Evolutionary conservation across 2,329 filamentous ascomycete genomes (phyloP).

Genomic region (Scedosporium apiospermum): DNA sequence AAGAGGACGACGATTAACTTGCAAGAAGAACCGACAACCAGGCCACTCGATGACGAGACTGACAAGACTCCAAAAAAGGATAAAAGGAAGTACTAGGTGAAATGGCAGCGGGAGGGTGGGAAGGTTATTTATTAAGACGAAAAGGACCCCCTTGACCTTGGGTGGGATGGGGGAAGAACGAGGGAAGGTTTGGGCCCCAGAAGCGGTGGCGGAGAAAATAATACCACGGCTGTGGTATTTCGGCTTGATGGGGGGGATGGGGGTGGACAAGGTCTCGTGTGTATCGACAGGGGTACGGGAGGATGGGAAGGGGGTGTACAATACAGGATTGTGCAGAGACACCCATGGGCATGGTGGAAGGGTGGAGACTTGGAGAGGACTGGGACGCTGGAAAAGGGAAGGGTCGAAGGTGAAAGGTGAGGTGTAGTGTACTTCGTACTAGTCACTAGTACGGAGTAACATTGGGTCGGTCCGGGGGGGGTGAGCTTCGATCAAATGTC

Average conservation of each 20-base stretch:
- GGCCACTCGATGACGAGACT: conserved; percentile 3
- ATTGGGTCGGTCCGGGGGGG: not conserved
- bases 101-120: conserved; percentile 4
- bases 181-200: conserved; percentile 1
- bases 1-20: not conserved
- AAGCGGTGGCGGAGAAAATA: conserved; percentile 6
- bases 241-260: conserved; percentile 1
- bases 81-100: conserved; percentile 6
- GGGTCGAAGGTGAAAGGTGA: conserved; percentile 8
- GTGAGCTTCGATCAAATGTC: not conserved
- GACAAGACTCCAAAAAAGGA: conserved; percentile 5
- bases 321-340: not conserved
- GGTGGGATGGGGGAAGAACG: conserved; percentile 3
- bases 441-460: not conserved
- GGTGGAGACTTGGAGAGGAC: not conserved
- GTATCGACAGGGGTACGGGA: not conserved
- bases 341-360: not conserved
- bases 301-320: not conserved
- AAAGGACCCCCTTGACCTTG: not conserved
- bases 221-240: conserved; percentile 8
- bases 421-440: not conserved
- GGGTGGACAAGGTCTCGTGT: conserved; percentile 7
- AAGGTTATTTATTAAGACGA: conserved; percentile 7
- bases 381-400: conserved; percentile 1
- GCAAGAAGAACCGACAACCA: not conserved